Percentiles rank a stretch among this genome's conserved stretches.
Conservation (phyloP, 371 early-diverging fungal species). For the Phascolomyces articulosus region DNA sequence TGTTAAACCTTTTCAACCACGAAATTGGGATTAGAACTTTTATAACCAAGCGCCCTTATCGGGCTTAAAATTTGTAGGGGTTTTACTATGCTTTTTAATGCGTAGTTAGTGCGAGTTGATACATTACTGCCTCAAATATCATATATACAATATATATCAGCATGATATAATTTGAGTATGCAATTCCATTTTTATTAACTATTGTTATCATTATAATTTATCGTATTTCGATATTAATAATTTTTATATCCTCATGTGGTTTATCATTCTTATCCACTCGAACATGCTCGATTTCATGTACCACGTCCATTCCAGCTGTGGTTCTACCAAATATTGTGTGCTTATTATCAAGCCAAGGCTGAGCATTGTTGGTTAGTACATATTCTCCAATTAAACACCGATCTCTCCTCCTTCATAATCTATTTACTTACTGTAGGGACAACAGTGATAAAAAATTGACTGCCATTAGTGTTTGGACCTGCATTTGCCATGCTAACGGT, state of each 20-base stretch:
- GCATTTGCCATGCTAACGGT: conserved; percentile 98
- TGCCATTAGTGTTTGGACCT: conserved; percentile 92
- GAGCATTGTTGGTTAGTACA: conserved; percentile 5
- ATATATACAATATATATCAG: no score
- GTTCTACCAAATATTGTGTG: conserved; percentile 97
- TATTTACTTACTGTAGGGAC: conserved; percentile 70
- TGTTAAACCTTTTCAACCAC: no score
- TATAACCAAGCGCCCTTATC: no score
- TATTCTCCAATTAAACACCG: not conserved
- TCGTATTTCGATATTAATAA: conserved; percentile 72
- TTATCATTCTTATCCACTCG: conserved; percentile 82
- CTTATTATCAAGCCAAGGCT: conserved; percentile 95
- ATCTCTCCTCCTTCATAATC: not conserved
- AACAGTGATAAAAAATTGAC: conserved; percentile 99
- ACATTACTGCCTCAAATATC: no score
- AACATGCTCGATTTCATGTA: conserved; percentile 84
- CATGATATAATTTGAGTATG: no score
- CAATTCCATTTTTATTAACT: no score
- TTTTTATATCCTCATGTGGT: conserved; percentile 75
- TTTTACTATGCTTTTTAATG: no score
- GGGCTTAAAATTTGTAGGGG: no score
- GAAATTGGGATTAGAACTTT: no score
- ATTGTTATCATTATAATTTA: conserved; percentile 28
- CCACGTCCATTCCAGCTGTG: conserved; percentile 94
- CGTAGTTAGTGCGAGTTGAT: no score